Conservation (phyloP, 139 green algal genomes). For the Chlamydomonas eustigma region DNA sequence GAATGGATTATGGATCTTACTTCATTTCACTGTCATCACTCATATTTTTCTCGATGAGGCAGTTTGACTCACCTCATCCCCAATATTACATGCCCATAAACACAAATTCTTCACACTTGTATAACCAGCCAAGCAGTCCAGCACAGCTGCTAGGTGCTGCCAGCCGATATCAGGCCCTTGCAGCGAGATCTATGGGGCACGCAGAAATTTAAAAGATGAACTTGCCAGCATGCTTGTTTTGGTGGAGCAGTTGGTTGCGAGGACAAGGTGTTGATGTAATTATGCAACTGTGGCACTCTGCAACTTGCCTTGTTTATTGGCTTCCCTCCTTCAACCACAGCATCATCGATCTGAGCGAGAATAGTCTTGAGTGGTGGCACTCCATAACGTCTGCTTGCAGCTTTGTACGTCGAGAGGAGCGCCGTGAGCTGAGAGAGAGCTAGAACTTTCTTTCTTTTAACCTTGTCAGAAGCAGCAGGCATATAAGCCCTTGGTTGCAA, state of each 20-base stretch:
- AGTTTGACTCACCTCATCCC: slow-evolving; percentile 22
- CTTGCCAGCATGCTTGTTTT: too few species aligned
- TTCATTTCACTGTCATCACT: too few species aligned
- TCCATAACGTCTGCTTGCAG: slow-evolving; percentile 17
- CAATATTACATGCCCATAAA: slow-evolving; percentile 32
- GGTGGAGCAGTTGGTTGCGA: too few species aligned
- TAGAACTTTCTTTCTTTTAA: too few species aligned
- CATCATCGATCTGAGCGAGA: slow-evolving; percentile 18
- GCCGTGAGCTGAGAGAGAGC: slow-evolving; percentile 22
- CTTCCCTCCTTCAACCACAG: slow-evolving; percentile 13
- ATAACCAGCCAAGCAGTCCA: slow-evolving; percentile 36
- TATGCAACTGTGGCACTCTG: too few species aligned
- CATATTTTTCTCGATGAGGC: not conserved
- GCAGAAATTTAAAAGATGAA: too few species aligned
- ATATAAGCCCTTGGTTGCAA: too few species aligned
- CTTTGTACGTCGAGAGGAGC: slow-evolving; percentile 29
- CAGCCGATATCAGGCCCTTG: slow-evolving; percentile 19
- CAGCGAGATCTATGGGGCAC: slow-evolving; percentile 23
- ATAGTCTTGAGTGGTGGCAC: slow-evolving; percentile 20
- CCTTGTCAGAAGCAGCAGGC: too few species aligned
- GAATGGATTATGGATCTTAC: too few species aligned
- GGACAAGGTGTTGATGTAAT: too few species aligned
- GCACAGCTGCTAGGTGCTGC: slow-evolving; percentile 12
- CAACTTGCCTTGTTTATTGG: slow-evolving; percentile 15
- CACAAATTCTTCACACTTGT: slow-evolving; percentile 21